phyloP scores from a whole-genome alignment of 2,329 filamentous ascomycete species.

The Leptosphaerulina australis region DNA sequence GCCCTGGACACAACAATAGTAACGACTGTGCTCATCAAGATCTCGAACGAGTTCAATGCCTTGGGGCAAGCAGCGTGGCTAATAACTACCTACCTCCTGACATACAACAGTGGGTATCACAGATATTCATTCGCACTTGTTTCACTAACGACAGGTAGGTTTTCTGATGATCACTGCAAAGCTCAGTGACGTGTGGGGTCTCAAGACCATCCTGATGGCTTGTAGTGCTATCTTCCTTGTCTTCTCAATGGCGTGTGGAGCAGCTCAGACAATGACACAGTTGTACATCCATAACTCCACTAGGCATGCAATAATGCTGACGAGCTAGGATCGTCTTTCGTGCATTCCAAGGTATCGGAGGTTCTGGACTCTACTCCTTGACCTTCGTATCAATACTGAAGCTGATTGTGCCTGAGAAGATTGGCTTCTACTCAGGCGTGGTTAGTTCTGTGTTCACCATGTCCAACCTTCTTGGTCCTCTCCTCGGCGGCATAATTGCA shows the following conservation, averaged over 20 bases:
- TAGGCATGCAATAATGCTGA: conserved; percentile 7
- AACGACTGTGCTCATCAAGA: conserved; percentile 40
- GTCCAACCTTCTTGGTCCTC: conserved; percentile 51
- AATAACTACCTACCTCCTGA: conserved; percentile 41
- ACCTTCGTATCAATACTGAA: conserved; percentile 44
- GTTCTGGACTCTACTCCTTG: conserved; percentile 56
- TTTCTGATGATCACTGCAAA: conserved; percentile 46
- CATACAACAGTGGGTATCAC: conserved; percentile 33
- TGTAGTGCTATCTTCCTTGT: conserved; percentile 36
- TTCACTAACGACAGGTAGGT: conserved; percentile 18
- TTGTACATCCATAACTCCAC: conserved; percentile 25
- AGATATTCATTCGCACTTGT: not conserved
- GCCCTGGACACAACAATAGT: conserved; percentile 44
- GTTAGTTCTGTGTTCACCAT: conserved; percentile 50
- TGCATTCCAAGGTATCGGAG: conserved; percentile 55
- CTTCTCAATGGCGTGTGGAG: conserved; percentile 43
- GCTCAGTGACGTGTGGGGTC: conserved; percentile 40
- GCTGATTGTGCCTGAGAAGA: conserved; percentile 36
- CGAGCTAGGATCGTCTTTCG: conserved; percentile 45
- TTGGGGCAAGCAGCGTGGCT: conserved; percentile 42
- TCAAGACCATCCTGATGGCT: conserved; percentile 30
- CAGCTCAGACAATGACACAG: conserved; percentile 38
- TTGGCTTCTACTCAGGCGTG: conserved; percentile 44
- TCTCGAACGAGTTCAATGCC: conserved; percentile 37
- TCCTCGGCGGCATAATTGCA: conserved; percentile 54